phyloP scores from a whole-genome alignment of 2,329 filamentous ascomycete species.

The Pseudomassariella vexata region DNA sequence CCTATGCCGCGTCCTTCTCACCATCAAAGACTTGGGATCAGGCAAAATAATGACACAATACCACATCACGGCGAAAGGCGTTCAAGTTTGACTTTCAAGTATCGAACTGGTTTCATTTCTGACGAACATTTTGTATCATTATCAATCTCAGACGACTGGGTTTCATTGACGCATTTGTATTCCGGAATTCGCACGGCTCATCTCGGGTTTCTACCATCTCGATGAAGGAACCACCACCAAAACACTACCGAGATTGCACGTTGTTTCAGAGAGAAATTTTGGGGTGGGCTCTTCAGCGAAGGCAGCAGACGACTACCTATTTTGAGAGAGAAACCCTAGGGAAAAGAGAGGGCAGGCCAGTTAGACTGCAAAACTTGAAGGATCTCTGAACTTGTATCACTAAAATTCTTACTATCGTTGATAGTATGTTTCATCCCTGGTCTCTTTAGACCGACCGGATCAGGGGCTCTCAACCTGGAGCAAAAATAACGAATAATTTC shows the following conservation, averaged over 20 bases:
- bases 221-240: too few relatives aligned
- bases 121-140: slow-evolving; percentile 15
- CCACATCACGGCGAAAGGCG: slow-evolving; percentile 15
- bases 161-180: too few relatives aligned
- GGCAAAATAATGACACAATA: slow-evolving; percentile 13
- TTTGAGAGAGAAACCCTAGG: too few relatives aligned
- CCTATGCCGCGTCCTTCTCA: slow-evolving; percentile 6
- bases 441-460: not conserved
- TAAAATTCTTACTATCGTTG: slow-evolving; percentile 3
- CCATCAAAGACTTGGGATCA: slow-evolving; percentile 9
- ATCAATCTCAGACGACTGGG: too few relatives aligned
- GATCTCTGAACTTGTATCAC: slow-evolving; percentile 7
- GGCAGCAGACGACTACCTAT: too few relatives aligned
- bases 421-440: slow-evolving; percentile 3
- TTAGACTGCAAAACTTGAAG: slow-evolving; percentile 13
- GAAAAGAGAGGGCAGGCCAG: slow-evolving; percentile 4
- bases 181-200: too few relatives aligned
- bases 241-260: too few relatives aligned
- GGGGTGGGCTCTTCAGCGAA: too few relatives aligned
- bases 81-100: slow-evolving; percentile 9
- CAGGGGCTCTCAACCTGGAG: not conserved
- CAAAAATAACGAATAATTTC: not conserved
- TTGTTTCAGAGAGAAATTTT: too few relatives aligned
- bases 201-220: too few relatives aligned
- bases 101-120: slow-evolving; percentile 2